phyloP scores from a whole-genome alignment of 495 filamentous ascomycete species.

The Penicillium argentinense region DNA sequence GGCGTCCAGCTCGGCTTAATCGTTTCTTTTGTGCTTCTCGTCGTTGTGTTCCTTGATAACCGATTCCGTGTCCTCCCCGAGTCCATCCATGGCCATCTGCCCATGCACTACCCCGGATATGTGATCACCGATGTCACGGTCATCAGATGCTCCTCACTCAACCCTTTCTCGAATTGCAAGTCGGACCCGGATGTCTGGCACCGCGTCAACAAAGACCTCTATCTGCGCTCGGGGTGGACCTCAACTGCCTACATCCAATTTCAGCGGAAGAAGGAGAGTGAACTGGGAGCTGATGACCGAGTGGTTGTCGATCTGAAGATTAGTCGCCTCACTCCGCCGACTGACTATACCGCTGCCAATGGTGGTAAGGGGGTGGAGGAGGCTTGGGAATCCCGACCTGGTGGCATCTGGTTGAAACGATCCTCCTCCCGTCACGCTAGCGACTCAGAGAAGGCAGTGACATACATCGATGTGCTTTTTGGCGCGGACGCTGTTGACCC shows the following conservation, averaged over 20 bases:
- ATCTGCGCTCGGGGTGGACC: constrained; percentile 70
- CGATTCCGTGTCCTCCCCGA: constrained; percentile 79
- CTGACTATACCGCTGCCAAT: constrained; percentile 42
- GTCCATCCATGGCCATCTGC: constrained; percentile 77
- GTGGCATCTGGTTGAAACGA: constrained; percentile 85
- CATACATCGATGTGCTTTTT: constrained; percentile 86
- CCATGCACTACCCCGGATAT: constrained; percentile 74
- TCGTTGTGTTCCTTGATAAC: constrained; percentile 77
- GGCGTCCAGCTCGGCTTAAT: constrained; percentile 75
- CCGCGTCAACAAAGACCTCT: constrained; percentile 89
- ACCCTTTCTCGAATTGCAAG: constrained; percentile 75
- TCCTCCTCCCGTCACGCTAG: constrained; percentile 72
- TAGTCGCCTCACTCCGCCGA: constrained; percentile 70
- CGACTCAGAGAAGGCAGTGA: constrained; percentile 75
- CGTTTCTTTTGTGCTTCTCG: constrained; percentile 61
- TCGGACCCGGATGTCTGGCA: constrained; percentile 77
- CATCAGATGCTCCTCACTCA: constrained; percentile 69
- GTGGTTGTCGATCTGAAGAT: constrained; percentile 83
- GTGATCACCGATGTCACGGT: constrained; percentile 92
- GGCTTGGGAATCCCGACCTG: constrained; percentile 77
- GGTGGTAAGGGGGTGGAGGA: constrained; percentile 52
- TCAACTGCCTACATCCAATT: constrained; percentile 82
- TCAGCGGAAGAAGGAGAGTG: constrained; percentile 84
- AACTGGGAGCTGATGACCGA: constrained; percentile 69
- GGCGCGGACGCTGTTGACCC: constrained; percentile 92